Conservation (phyloP, 192 early-diverging fungal genomes). For the Jimgerdemannia flammicorona region DNA sequence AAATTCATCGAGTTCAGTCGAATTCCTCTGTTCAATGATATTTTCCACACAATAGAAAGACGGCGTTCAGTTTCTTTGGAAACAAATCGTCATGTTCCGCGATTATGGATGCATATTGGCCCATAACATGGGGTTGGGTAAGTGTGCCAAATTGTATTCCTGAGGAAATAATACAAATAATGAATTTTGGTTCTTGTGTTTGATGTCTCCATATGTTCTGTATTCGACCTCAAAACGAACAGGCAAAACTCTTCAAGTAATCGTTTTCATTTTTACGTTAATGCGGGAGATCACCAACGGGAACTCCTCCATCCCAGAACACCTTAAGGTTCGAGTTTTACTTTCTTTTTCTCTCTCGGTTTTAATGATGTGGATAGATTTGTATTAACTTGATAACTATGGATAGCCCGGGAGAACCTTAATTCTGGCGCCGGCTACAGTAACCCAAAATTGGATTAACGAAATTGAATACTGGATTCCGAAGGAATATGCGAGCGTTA, state of each 20-base stretch:
- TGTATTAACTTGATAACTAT: too few species aligned
- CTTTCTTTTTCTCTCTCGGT: too few species aligned
- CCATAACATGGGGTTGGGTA: conserved; percentile 84
- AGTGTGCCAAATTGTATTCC: neutral
- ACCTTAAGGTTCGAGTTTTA: conserved; percentile 30
- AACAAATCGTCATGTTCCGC: conserved; percentile 62
- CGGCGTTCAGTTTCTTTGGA: conserved; percentile 80
- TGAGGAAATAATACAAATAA: too few species aligned
- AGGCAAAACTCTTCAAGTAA: conserved; percentile 75
- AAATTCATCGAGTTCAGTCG: too few species aligned
- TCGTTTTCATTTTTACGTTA: conserved; percentile 69
- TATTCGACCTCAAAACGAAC: too few species aligned
- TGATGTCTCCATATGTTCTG: too few species aligned
- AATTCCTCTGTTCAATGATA: conserved; percentile 23
- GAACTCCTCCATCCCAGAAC: conserved; percentile 51
- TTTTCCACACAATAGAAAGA: too few species aligned
- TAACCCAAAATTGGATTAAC: conserved; percentile 68
- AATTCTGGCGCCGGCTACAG: conserved; percentile 67
- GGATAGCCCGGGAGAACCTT: conserved; percentile 55
- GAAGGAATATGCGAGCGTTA: conserved; percentile 8
- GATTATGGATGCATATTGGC: conserved; percentile 76
- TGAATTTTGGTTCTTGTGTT: too few species aligned
- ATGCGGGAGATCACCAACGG: conserved; percentile 50
- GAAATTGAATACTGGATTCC: conserved; percentile 72
- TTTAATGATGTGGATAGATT: too few species aligned